Conservation (phyloP, 2,329 filamentous ascomycete genomes). For the Pseudopyrenochaeta lycopersici region DNA sequence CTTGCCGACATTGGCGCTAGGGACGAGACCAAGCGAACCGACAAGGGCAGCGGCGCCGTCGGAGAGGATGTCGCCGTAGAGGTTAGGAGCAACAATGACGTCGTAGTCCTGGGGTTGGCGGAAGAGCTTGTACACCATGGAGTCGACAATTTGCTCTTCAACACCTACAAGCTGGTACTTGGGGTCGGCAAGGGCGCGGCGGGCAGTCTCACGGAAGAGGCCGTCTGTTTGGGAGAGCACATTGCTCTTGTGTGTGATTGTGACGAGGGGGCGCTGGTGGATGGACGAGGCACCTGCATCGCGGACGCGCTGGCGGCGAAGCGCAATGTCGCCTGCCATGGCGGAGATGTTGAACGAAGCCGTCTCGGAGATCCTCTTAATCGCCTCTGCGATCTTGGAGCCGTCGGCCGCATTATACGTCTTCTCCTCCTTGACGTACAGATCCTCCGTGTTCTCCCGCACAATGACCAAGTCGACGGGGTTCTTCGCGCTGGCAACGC, state of each 20-base stretch:
- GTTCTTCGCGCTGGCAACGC: conserved; percentile 67
- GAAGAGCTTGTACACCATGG: conserved; percentile 99
- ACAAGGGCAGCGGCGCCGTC: conserved; percentile 95
- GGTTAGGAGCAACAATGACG: conserved; percentile 95
- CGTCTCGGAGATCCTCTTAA: conserved; percentile 93
- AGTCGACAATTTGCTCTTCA: conserved; percentile 98
- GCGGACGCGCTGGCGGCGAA: conserved; percentile 84
- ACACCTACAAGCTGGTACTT: conserved; percentile 72
- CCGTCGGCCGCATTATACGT: conserved; percentile 78
- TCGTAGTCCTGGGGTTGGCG: conserved; percentile 95
- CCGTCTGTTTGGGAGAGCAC: conserved; percentile 96
- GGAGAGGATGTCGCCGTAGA: conserved; percentile 96
- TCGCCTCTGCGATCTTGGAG: conserved; percentile 89
- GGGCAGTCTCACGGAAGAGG: conserved; percentile 84
- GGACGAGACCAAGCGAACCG: conserved; percentile 89
- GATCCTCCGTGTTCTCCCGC: conserved; percentile 97
- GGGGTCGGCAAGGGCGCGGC: conserved; percentile 72
- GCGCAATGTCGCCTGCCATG: conserved; percentile 94
- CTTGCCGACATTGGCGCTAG: conserved; percentile 93
- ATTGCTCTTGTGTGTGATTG: conserved; percentile 98
- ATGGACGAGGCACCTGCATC: conserved; percentile 66
- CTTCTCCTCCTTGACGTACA: conserved; percentile 96
- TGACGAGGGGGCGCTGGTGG: conserved; percentile 78
- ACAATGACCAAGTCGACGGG: conserved; percentile 98
- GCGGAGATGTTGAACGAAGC: conserved; percentile 86